Conservation (phyloP, 2,329 filamentous ascomycete genomes). For the Endoconidiophora laricicola region DNA sequence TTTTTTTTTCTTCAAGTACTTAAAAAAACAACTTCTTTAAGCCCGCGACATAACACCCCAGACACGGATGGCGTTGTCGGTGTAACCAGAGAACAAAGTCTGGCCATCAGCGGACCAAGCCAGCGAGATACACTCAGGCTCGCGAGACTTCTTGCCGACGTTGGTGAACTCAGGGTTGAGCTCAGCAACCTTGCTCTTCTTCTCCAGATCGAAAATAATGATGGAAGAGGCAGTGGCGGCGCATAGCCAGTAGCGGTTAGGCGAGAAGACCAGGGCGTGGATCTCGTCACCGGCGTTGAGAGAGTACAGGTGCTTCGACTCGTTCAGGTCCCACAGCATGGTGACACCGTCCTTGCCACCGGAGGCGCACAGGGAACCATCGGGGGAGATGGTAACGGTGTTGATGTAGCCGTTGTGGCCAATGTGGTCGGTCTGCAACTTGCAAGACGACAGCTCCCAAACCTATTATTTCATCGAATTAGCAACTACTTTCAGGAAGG, state of each 20-base stretch:
- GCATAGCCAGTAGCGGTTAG: conserved; percentile 99
- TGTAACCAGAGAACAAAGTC: conserved; percentile 99
- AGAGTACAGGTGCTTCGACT: conserved; percentile 99
- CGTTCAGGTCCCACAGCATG: conserved; percentile 99
- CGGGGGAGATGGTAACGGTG: conserved; percentile 99
- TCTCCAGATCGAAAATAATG: conserved; percentile 99
- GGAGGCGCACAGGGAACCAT: conserved; percentile 96
- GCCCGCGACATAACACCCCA: conserved; percentile 96
- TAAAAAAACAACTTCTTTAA: conserved; percentile 29
- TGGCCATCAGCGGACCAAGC: conserved; percentile 97
- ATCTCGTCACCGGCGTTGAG: conserved; percentile 98
- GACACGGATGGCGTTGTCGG: conserved; percentile 96
- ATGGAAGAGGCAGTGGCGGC: conserved; percentile 93
- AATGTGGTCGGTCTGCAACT: conserved; percentile 99
- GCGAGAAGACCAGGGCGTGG: conserved; percentile 99
- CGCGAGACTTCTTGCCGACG: conserved; percentile 96
- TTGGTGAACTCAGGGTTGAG: conserved; percentile 90
- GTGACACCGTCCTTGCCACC: conserved; percentile 99
- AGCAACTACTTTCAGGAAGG: no score
- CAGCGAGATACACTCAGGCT: conserved; percentile 94
- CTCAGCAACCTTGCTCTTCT: conserved; percentile 99
- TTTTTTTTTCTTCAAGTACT: conserved; percentile 14
- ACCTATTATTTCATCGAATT: conserved; percentile 41
- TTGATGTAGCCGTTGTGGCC: conserved; percentile 99
- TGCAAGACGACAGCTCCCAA: conserved; percentile 98